These are phyloP conservation scores for Coemansia erecta DNA, from an alignment of 192 early-diverging fungal species.

Conservation along the genomic window DNA sequence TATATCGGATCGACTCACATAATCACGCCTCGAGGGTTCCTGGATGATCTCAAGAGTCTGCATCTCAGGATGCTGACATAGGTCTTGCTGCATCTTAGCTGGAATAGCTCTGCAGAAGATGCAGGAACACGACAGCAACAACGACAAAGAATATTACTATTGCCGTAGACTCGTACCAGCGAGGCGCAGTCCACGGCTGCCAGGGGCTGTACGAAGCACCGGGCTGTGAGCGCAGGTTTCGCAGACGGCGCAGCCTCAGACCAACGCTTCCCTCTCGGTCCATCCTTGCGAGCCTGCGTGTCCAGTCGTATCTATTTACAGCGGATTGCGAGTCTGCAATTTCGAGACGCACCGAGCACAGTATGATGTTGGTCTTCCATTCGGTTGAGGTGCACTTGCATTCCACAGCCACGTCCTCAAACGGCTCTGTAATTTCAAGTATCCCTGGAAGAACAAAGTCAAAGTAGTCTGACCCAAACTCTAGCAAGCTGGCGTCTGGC, in stretches of 20 bases:
- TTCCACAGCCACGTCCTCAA: slow-evolving; percentile 34
- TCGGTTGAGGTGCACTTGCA: slow-evolving; percentile 30
- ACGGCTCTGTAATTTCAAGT: slow-evolving; percentile 23
- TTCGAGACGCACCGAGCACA: slow-evolving; percentile 43
- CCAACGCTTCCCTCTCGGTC: neutral
- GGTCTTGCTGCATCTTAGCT: neutral
- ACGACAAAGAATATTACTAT: slow-evolving; percentile 14
- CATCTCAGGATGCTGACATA: slow-evolving; percentile 30
- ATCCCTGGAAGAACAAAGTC: slow-evolving; percentile 38
- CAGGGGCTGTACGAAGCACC: slow-evolving; percentile 35
- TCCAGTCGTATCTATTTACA: neutral
- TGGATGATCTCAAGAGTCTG: slow-evolving; percentile 47
- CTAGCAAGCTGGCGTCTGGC: slow-evolving; percentile 19
- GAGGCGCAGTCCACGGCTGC: slow-evolving; percentile 30
- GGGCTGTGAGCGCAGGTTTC: slow-evolving; percentile 3
- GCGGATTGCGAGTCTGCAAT: slow-evolving; percentile 1
- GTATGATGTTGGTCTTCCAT: slow-evolving; percentile 33
- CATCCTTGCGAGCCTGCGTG: too few species aligned
- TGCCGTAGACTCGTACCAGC: slow-evolving; percentile 19
- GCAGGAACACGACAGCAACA: slow-evolving; percentile 14
- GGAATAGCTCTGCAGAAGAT: slow-evolving; percentile 14
- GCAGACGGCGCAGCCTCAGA: slow-evolving; percentile 1
- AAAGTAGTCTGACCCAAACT: slow-evolving; percentile 52
- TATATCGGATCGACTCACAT: slow-evolving; percentile 55
- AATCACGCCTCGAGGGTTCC: slow-evolving; percentile 49